phyloP scores from a whole-genome alignment of 1,284 basidiomycete species.

The Rhodotorula sp. region DNA sequence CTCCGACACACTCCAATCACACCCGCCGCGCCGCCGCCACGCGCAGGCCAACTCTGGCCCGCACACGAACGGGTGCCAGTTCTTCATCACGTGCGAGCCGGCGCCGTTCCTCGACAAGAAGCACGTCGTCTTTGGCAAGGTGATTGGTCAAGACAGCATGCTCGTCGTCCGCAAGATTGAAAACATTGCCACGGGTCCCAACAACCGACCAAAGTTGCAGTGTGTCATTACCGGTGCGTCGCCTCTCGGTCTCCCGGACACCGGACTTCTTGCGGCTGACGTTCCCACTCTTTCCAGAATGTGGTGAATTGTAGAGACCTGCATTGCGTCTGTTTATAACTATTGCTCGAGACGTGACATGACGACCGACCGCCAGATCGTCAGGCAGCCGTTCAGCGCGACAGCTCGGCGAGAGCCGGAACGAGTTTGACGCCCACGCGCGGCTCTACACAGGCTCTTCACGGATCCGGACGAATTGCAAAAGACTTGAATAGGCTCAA shows the following conservation, averaged over 20 bases:
- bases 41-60: constrained; percentile 84
- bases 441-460: no score
- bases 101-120: constrained; percentile 94
- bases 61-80: constrained; percentile 90
- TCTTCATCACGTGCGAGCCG: constrained; percentile 93
- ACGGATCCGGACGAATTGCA: no score
- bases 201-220: constrained; percentile 77
- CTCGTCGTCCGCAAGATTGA: constrained; percentile 79
- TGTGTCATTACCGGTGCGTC: constrained; percentile 77
- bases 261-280: no score
- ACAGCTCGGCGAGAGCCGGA: no score
- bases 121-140: constrained; percentile 89
- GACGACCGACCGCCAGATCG: neutral
- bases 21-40: neutral
- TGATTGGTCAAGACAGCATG: constrained; percentile 59
- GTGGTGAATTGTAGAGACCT: constrained; percentile 55
- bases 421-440: no score
- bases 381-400: neutral
- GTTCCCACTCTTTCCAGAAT: constrained; percentile 48
- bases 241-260: no score
- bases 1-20: constrained; percentile 32
- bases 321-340: neutral
- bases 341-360: no score
- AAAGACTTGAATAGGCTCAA: no score
- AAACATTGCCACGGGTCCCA: constrained; percentile 81